These are phyloP conservation scores for rapeseed (Brassica napus) DNA, from an alignment of 345 rosid species.

Conservation along the genomic window DNA sequence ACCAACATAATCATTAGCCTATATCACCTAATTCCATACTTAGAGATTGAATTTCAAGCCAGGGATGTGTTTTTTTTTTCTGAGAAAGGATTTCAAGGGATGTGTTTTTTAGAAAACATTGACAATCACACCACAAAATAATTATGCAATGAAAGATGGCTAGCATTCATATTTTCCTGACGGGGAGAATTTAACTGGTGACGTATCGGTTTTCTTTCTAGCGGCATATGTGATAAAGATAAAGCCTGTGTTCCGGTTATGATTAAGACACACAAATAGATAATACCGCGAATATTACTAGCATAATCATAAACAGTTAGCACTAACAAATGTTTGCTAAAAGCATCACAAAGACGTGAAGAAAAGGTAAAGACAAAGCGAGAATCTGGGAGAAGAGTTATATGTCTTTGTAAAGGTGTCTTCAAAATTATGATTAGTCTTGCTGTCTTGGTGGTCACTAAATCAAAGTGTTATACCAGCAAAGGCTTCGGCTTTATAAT, in stretches of 20 bases:
- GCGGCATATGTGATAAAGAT: neutral
- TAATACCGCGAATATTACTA: neutral
- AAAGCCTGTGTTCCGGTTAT: neutral
- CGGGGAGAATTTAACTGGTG: too few species aligned
- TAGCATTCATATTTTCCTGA: too few species aligned
- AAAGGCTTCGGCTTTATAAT: neutral
- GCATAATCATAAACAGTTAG: conserved; percentile 20
- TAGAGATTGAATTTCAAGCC: neutral
- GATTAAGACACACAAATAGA: conserved; percentile 25
- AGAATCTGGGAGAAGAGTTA: conserved; percentile 33
- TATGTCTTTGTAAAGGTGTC: conserved; percentile 37
- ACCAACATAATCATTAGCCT: neutral
- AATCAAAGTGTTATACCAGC: neutral
- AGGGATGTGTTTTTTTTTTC: neutral
- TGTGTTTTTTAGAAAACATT: neutral
- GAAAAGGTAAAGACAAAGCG: conserved; percentile 11
- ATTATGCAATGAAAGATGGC: too few species aligned
- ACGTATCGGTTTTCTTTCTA: neutral
- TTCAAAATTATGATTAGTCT: conserved; percentile 38
- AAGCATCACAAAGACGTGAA: conserved; percentile 43
- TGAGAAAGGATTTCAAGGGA: neutral
- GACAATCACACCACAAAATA: neutral
- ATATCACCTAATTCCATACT: neutral
- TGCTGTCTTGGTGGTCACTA: conserved; percentile 14
- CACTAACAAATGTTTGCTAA: conserved; percentile 55